Evolutionary conservation across 208 protist species (phyloP), one percentile per base, ranked within the genome.

Genomic region (Trypanosoma brucei): DNA sequence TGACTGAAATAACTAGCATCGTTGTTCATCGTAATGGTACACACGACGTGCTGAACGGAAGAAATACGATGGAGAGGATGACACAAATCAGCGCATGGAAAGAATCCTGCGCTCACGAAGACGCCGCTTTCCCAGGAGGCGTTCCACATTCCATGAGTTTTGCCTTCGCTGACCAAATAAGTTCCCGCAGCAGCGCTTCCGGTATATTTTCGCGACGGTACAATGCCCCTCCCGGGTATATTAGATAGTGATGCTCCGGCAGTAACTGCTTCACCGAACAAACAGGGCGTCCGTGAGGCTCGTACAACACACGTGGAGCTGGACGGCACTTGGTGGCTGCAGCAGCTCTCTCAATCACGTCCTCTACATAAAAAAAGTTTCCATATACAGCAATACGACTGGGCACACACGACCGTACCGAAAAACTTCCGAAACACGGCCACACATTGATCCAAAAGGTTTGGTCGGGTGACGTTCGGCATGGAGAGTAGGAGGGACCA

Each of bases 371-470:
- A 13, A 72, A 61, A 53, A 72, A 84, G 6, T 65, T 55, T 2
- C 59, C 34, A 14, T 63, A 50, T 38, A 83, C 74, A 31, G 75
- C 68, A 38, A 81, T 55, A 8, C 74, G 35, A 36, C 58, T 70
- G 4, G 63, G 50, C n/a, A 55, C 59, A n/a, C 42, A 68, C 14
- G 50, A 5, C 34, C 46, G 59, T 3, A 61, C 56, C 14, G 55
- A 53, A 35, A 61, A 61, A 4, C 52, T 77, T 2, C 81, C 77
- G 54, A 87, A 84, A 49, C 76, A 79, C 1, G 78, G 81, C 81
- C 81, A 88, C 5, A 88, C 57, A 59, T 79, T 37, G 46, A 88
- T 77, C 81, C 81, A 88, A 68, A 81, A 80, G 0, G 51, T 69
- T 34, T 42, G n/a, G 31, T 45, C 53, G 1, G 37, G 14, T 49